Conservation (phyloP, 1,139 yeast species). For the Geotrichum cucujoidarum region DNA sequence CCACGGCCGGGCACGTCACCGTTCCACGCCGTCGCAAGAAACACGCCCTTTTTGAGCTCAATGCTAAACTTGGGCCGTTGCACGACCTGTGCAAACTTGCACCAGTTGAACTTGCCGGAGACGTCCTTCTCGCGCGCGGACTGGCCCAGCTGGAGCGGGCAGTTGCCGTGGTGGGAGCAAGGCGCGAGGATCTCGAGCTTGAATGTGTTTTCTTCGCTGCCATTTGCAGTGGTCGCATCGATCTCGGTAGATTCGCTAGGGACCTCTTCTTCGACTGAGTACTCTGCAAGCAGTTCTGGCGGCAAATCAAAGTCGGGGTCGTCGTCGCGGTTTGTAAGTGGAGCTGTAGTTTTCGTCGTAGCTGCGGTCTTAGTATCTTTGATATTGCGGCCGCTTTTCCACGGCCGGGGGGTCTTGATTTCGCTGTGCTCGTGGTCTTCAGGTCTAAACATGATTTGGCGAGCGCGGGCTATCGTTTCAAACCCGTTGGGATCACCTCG, state of each 20-base stretch:
- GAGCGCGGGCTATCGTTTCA: slow-evolving; percentile 82
- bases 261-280: slow-evolving; percentile 37
- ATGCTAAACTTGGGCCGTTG: slow-evolving; percentile 70
- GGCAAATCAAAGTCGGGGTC: slow-evolving; percentile 45
- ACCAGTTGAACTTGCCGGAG: slow-evolving; percentile 56
- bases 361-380: neutral
- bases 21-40: slow-evolving; percentile 71
- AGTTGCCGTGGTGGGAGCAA: slow-evolving; percentile 79
- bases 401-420: slow-evolving; percentile 70
- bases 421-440: slow-evolving; percentile 53
- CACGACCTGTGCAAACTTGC: slow-evolving; percentile 69
- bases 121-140: slow-evolving; percentile 58
- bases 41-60: slow-evolving; percentile 79
- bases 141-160: slow-evolving; percentile 81
- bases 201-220: slow-evolving; percentile 4
- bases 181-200: slow-evolving; percentile 62
- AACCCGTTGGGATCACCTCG: slow-evolving; percentile 89
- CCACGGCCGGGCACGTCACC: slow-evolving; percentile 40
- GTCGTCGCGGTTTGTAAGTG: slow-evolving; percentile 39
- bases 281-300: slow-evolving; percentile 36
- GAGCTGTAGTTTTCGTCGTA: neutral
- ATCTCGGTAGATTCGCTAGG: slow-evolving; percentile 19
- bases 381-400: slow-evolving; percentile 48
- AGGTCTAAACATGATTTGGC: slow-evolving; percentile 84
- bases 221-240: neutral